Conservation (phyloP, 805 yeast species). For the Ogataea kodamae region DNA sequence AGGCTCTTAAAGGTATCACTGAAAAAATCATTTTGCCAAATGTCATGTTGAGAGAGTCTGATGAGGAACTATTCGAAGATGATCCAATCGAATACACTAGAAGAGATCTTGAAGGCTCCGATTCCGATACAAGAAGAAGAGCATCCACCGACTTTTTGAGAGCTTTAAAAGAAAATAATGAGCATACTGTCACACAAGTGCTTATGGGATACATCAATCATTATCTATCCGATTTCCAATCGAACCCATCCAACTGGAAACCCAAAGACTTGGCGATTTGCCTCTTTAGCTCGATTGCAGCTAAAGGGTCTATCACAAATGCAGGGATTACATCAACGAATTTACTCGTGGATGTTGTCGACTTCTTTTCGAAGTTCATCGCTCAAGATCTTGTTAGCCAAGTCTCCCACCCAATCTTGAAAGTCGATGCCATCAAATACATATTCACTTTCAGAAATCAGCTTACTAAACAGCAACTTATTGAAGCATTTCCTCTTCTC, state of each 20-base stretch:
- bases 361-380: slow-evolving; percentile 75
- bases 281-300: slow-evolving; percentile 83
- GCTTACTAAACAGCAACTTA: slow-evolving; percentile 77
- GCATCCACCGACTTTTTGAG: slow-evolving; percentile 90
- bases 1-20: slow-evolving; percentile 68
- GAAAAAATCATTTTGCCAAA: slow-evolving; percentile 87
- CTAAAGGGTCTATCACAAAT: slow-evolving; percentile 83
- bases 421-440: slow-evolving; percentile 90
- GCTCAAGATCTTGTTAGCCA: slow-evolving; percentile 72
- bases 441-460: slow-evolving; percentile 90
- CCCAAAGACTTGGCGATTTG: slow-evolving; percentile 84
- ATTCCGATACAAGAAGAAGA: slow-evolving; percentile 86
- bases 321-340: slow-evolving; percentile 88
- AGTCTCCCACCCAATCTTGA: slow-evolving; percentile 68
- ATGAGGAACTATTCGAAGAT: slow-evolving; percentile 92
- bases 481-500: slow-evolving; percentile 75
- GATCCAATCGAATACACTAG: slow-evolving; percentile 93
- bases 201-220: slow-evolving; percentile 69
- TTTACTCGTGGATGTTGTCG: slow-evolving; percentile 77
- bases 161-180: slow-evolving; percentile 77
- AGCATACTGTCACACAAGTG: slow-evolving; percentile 66
- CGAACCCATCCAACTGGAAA: slow-evolving; percentile 62
- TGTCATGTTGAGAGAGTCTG: slow-evolving; percentile 77
- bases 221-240: slow-evolving; percentile 53
- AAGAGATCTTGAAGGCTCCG: slow-evolving; percentile 93